These are phyloP conservation scores for Arxiozyma bovina DNA, from an alignment of 1,139 yeast genomes.

Conservation along the genomic window DNA sequence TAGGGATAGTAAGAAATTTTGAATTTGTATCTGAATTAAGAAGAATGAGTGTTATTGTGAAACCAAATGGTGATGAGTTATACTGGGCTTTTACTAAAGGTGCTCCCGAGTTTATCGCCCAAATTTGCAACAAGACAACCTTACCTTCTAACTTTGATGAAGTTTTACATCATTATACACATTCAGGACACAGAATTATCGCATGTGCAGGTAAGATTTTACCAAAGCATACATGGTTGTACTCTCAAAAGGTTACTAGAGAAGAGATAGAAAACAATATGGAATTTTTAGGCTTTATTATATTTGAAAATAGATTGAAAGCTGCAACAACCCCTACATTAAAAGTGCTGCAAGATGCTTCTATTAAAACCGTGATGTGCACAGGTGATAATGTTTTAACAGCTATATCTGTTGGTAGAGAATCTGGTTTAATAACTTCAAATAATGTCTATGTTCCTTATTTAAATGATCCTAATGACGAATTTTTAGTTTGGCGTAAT, in stretches of 20 bases:
- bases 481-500: slow-evolving; percentile 52
- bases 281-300: slow-evolving; percentile 75
- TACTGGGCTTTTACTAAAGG: slow-evolving; percentile 70
- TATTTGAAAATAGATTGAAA: slow-evolving; percentile 86
- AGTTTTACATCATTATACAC: slow-evolving; percentile 74
- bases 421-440: slow-evolving; percentile 56
- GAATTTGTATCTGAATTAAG: slow-evolving; percentile 81
- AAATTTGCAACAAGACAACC: slow-evolving; percentile 60
- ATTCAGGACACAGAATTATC: slow-evolving; percentile 87
- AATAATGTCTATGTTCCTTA: slow-evolving; percentile 61
- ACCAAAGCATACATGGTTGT: slow-evolving; percentile 37
- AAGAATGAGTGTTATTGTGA: slow-evolving; percentile 79
- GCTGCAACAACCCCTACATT: slow-evolving; percentile 56
- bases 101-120: slow-evolving; percentile 92
- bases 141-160: slow-evolving; percentile 71
- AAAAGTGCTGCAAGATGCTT: slow-evolving; percentile 49
- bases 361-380: slow-evolving; percentile 84
- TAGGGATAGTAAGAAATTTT: slow-evolving; percentile 59
- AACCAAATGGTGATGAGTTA: slow-evolving; percentile 33
- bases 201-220: slow-evolving; percentile 74
- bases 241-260: slow-evolving; percentile 41
- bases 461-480: slow-evolving; percentile 34
- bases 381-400: slow-evolving; percentile 95
- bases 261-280: slow-evolving; percentile 59
- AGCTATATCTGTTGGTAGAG: slow-evolving; percentile 86